These are phyloP conservation scores for Taphrina wiesneri DNA, from an alignment of 1,139 yeast genomes.

Conservation along the genomic window DNA sequence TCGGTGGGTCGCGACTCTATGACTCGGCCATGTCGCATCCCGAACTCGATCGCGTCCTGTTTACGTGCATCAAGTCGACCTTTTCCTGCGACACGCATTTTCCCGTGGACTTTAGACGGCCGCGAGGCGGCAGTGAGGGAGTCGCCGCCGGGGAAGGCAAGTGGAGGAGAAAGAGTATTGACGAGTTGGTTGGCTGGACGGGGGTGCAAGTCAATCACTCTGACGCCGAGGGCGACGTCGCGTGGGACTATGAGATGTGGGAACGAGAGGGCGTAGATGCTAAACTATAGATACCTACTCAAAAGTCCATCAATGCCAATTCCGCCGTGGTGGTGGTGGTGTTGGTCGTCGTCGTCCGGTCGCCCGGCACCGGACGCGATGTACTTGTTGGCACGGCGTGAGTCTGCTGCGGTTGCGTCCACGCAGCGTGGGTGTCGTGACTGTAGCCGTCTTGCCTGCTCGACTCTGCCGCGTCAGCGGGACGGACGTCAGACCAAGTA, in stretches of 20 bases:
- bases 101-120: conserved; percentile 40
- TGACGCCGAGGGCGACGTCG: conserved; percentile 10
- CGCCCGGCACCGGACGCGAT: neutral
- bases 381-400: no score
- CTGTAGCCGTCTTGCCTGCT: no score
- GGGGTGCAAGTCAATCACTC: neutral
- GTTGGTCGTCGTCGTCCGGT: neutral
- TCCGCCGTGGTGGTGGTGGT: neutral
- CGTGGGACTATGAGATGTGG: conserved; percentile 31
- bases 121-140: neutral
- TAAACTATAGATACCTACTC: neutral
- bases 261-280: neutral
- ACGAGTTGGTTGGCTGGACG: conserved; percentile 4
- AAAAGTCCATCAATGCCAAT: neutral
- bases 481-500: neutral
- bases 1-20: conserved; percentile 93
- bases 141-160: neutral
- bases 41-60: conserved; percentile 58
- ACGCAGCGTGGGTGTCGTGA: no score
- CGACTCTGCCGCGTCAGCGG: no score
- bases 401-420: no score
- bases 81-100: conserved; percentile 64
- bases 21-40: conserved; percentile 54
- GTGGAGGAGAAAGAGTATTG: conserved; percentile 2
- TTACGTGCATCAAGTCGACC: conserved; percentile 65